Base-by-base conservation (phyloP, 2,329 filamentous ascomycete genomes). In the Aureobasidium uvarum region DNA sequence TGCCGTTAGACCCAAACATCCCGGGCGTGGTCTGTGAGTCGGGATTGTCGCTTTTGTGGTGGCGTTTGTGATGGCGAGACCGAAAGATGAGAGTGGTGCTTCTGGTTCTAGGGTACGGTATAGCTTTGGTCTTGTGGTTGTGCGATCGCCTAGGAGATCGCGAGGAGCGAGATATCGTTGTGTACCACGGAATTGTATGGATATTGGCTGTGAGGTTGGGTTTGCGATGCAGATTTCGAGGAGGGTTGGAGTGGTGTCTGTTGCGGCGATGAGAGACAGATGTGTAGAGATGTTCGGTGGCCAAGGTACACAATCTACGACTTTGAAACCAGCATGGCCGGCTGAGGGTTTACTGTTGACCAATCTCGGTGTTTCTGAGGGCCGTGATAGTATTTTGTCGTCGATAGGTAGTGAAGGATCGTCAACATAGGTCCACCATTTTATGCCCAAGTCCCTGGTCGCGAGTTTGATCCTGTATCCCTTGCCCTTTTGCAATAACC, bases 291-390 rank as follows among this genome's bases (percentile, higher is more conserved):
- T 14, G 4, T 56, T 23, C 7, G 36, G 52, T 28, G 52, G 52
- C 52, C 52, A 56, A 8, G 36, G 38, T 0, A 56, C 16, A 41
- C 20, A n/a, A 4, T 39, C 20, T 14, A 56, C 52, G n/a, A 56
- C 52, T 28, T 6, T 43, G 14, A 56, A 56, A 10, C 11, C 8
- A 6, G 38, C 36, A 31, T 56, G 4, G 3, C 52, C 52, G 13
- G 52, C 52, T 11, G 52, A 56, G 0, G 52, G 52, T 56, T 43
- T 56, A 28, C 36, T 41, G 14, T 56, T 56, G 52, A 56, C 20
- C 18, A 43, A 7, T 18, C 6, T 56, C 5, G 52, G 13, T 5
- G 52, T 28, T n/a, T 41, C 38, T 4, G 52, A 56, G 18, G 52
- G 38, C 6, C 6, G 6, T 10, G 50, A 38, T 6, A 54, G 18